Conservation (phyloP, 2,329 filamentous ascomycete genomes). For the Phialophora tarda region DNA sequence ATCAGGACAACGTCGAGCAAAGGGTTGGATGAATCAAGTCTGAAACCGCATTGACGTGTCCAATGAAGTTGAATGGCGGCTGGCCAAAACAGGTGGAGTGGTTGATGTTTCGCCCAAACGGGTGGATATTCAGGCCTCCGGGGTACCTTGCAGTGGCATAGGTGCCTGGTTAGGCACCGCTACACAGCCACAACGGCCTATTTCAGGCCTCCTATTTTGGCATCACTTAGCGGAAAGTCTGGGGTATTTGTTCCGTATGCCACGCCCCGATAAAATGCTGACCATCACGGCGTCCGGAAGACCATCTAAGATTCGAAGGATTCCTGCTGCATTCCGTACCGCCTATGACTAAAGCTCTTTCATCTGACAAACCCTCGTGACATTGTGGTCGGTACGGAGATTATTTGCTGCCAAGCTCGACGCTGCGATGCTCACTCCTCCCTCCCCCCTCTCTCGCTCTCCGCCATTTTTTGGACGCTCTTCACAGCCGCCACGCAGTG, state of each 20-base stretch:
- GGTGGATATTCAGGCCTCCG: not conserved
- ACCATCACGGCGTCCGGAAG: not conserved
- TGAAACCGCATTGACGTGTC: slow-evolving; percentile 16
- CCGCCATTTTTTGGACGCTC: not conserved
- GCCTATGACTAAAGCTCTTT: not conserved
- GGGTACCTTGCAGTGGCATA: not conserved
- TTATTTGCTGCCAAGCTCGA: not conserved
- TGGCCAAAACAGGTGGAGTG: slow-evolving; percentile 7
- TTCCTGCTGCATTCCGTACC: not conserved
- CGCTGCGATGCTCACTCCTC: not conserved
- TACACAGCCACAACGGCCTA: slow-evolving; percentile 1
- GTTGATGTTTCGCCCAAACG: slow-evolving; percentile 11
- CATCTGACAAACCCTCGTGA: not conserved
- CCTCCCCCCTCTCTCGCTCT: too few relatives aligned
- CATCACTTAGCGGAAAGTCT: not conserved
- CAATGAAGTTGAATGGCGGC: slow-evolving; percentile 12
- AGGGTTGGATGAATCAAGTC: slow-evolving; percentile 14
- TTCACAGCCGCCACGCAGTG: slow-evolving; percentile 2
- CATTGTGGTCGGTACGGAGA: too few relatives aligned
- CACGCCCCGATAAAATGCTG: not conserved
- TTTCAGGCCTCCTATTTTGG: not conserved
- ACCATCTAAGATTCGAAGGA: not conserved
- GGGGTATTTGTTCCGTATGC: not conserved
- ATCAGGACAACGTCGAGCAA: not conserved
- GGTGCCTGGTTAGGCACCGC: not conserved